Base-by-base conservation (phyloP, 2,329 filamentous ascomycete genomes). In the Scytalidium lignicola region DNA sequence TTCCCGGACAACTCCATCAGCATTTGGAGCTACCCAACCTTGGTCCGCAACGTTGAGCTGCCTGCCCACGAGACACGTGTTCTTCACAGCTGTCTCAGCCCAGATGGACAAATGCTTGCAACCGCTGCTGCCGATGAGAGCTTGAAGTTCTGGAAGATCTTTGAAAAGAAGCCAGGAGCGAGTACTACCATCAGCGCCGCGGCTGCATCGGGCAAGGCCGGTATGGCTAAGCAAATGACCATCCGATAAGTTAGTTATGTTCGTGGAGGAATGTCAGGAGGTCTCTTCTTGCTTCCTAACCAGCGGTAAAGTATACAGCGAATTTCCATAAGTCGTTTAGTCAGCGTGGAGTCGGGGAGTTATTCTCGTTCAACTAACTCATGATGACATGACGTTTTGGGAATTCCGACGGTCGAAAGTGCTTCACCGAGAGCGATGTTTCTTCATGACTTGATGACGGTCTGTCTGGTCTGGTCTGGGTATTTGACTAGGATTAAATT, bases 131-230 rank as follows among this genome's bases (percentile, higher is more conserved):
- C 92, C 32, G 93, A 99, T 63, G 93, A 99, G 78, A 92, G 86
- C 65, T 79, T 99, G 70, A 99, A 99, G 76, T 99, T 99, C 79
- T 99, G 93, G 93, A 99, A 99, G 83, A 80, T 99, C 61, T 99
- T 99, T 65, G 93, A 99, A 80, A 96, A 96, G 82, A 97, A 96
- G 82, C 77, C 91, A 17, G 90, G 90, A 48, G 75, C 80, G 51
- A 74, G 80, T 52, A 80, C 84, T 46, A 80, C 82, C 44, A 75
- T 83, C 48, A 78, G 81, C 52, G 77, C 80, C 59, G 79, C 84
- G 51, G 83, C 83, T 55, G 75, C 86, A 51, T 85, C 85, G 44
- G 81, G 80, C 70, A 92, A 92, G 74, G 90, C 87, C 49, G 83
- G 88, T 63, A 86, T 92, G 78, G 83, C 83, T 66, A 96, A 96